Base-by-base conservation (phyloP, 352 stramenopile genomes). In the Globisporangium camurandrum region DNA sequence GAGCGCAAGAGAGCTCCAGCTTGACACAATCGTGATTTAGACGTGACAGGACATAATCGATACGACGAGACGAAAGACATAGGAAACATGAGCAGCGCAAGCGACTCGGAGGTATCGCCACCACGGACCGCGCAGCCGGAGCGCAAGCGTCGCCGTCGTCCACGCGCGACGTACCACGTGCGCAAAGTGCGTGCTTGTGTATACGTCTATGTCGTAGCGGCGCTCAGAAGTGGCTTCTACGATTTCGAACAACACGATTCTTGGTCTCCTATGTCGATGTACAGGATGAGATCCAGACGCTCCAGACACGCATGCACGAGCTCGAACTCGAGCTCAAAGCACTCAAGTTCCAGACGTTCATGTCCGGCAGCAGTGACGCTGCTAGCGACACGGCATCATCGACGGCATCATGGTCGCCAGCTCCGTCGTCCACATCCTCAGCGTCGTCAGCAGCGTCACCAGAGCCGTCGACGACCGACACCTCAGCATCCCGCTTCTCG, bases 301-400 rank as follows among this genome's bases (percentile, higher is more conserved):
- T 52, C 22, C 46, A 52, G 26, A 22, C 2, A 0, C 46, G 46
- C 46, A 44, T 44, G 33, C 31, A 52, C 3, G 46, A 43, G 33
- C 46, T 52, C 33, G 46, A 52, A n/a, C 46, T 52, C 5, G 46
- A 51, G 46, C 46, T 51, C 33, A n/a, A 43, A 17, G 46, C 31
- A 20, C 46, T 51, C 33, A 38, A 39, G 33, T 51, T 51, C 31
- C 46, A 51, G 31, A 22, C 46, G 22, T 23, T 45, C 20, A 12
- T 45, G 39, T 2, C 27, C 9, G 39, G 20, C 22, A 45, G 36
- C 36, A 40, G 16, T n/a, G 20, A 14, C 12, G 37, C 37, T 3
- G 37, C 4, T 19, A 23, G 16, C 9, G 37, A 42, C 17, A 12
- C 17, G 37, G 16, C 2, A n/a, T 24, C 37, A n/a, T 34, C 30